Percentiles rank a stretch among this genome's conserved stretches.
Conservation (phyloP, 768 basidiomycete genomes). For the Lyophyllum decastes region DNA sequence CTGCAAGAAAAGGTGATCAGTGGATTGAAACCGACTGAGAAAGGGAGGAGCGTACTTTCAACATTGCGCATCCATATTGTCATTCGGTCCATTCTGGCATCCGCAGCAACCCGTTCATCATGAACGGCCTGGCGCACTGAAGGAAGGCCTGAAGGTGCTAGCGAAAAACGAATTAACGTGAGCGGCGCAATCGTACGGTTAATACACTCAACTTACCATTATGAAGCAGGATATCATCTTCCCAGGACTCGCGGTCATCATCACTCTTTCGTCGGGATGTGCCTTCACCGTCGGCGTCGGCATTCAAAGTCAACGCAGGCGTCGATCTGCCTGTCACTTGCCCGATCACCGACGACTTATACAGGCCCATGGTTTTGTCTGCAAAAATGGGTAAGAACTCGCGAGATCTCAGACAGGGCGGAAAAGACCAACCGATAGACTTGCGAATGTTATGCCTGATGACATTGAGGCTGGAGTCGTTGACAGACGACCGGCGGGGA, state of each 20-base stretch:
- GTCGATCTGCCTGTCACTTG: slow-evolving; percentile 45
- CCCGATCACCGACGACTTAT: slow-evolving; percentile 61
- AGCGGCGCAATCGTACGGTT: not conserved
- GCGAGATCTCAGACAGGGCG: not conserved
- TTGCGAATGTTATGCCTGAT: slow-evolving; percentile 73
- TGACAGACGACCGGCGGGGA: slow-evolving; percentile 16
- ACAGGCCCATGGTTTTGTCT: slow-evolving; percentile 72
- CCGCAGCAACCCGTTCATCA: slow-evolving; percentile 53
- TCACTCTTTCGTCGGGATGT: slow-evolving; percentile 21
- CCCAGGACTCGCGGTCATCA: slow-evolving; percentile 46
- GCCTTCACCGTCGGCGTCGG: slow-evolving; percentile 33
- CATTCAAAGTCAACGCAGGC: slow-evolving; percentile 42
- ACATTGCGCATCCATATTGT: slow-evolving; percentile 81
- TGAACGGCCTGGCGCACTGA: slow-evolving; percentile 53
- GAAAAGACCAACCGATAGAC: slow-evolving; percentile 61
- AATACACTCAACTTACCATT: slow-evolving; percentile 35
- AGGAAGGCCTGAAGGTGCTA: slow-evolving; percentile 54
- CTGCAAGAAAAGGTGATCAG: slow-evolving; percentile 36
- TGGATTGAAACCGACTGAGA: not conserved
- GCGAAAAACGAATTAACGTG: not conserved
- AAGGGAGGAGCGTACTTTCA: slow-evolving; percentile 59
- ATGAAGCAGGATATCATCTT: slow-evolving; percentile 44
- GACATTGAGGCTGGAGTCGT: slow-evolving; percentile 34
- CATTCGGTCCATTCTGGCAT: slow-evolving; percentile 67
- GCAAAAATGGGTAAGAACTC: not conserved